Evolutionary conservation across 1,284 basidiomycete genomes (phyloP).

Genomic region (Boletus mariae): DNA sequence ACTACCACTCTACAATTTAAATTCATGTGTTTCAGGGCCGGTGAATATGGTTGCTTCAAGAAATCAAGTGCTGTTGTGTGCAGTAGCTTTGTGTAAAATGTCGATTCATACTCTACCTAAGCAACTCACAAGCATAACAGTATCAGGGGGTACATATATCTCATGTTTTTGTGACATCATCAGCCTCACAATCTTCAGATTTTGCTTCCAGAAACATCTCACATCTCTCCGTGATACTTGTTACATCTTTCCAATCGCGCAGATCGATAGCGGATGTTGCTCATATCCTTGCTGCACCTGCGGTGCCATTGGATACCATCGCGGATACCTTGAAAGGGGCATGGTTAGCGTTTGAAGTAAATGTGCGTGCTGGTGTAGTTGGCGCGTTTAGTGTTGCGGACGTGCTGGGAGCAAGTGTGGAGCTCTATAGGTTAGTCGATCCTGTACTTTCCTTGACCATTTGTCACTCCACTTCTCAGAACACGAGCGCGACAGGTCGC

Average conservation of each 20-base stretch:
- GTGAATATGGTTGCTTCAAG: slow-evolving; percentile 50
- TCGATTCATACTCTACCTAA: slow-evolving; percentile 50
- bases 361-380: slow-evolving; percentile 33
- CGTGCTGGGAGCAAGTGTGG: slow-evolving; percentile 51
- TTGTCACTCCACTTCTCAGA: slow-evolving; percentile 27
- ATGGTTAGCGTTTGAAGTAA: slow-evolving; percentile 41
- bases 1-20: neutral
- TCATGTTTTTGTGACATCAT: slow-evolving; percentile 1
- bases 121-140: slow-evolving; percentile 18
- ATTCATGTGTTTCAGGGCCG: slow-evolving; percentile 39
- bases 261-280: slow-evolving; percentile 52
- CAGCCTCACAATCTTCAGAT: slow-evolving; percentile 16
- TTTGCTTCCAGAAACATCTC: slow-evolving; percentile 15
- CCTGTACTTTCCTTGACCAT: slow-evolving; percentile 3
- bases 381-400: slow-evolving; percentile 38
- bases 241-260: slow-evolving; percentile 43
- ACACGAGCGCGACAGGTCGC: slow-evolving; percentile 33
- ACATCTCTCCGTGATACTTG: slow-evolving; percentile 36
- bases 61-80: slow-evolving; percentile 52
- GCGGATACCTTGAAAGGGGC: slow-evolving; percentile 43
- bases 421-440: slow-evolving; percentile 50
- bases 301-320: slow-evolving; percentile 38
- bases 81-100: slow-evolving; percentile 43
- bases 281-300: slow-evolving; percentile 45
- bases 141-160: slow-evolving; percentile 19